These are phyloP conservation scores for Penicillium lividum DNA, from an alignment of 495 filamentous ascomycete genomes.

Conservation along the genomic window DNA sequence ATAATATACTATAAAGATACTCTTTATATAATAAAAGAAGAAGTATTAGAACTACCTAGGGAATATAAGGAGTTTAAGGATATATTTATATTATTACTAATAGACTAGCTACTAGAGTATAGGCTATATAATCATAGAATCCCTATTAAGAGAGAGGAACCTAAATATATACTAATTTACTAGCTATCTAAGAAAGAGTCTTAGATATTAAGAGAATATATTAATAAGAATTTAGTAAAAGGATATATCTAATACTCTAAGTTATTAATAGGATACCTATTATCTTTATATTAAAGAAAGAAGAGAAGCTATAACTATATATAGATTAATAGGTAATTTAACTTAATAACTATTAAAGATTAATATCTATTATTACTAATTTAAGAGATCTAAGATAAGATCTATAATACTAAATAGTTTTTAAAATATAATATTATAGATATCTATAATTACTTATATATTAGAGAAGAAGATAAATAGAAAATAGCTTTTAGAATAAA, in stretches of 20 bases:
- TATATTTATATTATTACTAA: neutral
- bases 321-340: neutral
- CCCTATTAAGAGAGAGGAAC: neutral
- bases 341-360: neutral
- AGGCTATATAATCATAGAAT: neutral
- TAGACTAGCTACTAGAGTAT: neutral
- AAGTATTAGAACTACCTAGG: neutral
- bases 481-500: neutral
- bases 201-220: neutral
- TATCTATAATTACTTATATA: neutral
- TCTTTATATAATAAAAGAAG: neutral
- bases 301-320: neutral
- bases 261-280: neutral
- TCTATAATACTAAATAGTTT: neutral
- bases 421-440: neutral
- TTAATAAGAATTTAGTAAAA: neutral
- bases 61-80: neutral
- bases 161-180: neutral
- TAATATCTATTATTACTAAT: neutral
- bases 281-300: neutral
- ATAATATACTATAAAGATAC: neutral
- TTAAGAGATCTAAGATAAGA: neutral
- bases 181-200: neutral
- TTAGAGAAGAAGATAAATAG: neutral
- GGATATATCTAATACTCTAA: neutral